Base-by-base conservation (phyloP, 2,329 filamentous ascomycete species). In the Sarocladium oryzae region DNA sequence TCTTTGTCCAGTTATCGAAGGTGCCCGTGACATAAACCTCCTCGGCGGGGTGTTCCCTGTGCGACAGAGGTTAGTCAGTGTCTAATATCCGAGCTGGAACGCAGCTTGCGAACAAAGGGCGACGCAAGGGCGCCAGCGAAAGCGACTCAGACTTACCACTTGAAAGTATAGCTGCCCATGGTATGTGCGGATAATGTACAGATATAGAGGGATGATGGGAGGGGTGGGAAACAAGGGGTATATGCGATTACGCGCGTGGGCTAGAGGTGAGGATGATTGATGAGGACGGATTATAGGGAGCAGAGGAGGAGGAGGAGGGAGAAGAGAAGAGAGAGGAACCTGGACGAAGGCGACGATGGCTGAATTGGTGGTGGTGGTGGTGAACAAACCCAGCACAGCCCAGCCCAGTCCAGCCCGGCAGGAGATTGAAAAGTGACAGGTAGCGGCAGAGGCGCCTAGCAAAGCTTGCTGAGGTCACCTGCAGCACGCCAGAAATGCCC, bases 1-100 rank as follows among this genome's bases (percentile, higher is more conserved):
- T 89, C 77, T 93, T 92, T 59, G 80, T 79, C 93, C 93, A 99
- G 73, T 89, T 80, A 72, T 97, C 92, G 66, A 97, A 97, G 56
- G 88, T 92, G 66, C 93, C 93, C 36, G 92, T 97, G 61, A 97
- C 93, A 70, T 86, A 92, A 68, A 97, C 92, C 66, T 95, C 87
- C 59, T 84, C 79, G 66, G 88, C 91, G 61, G 83, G 76, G 68
- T 93, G 85, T 65, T 86, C 82, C 92, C 92, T 96, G 71, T 59
- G 46, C 46, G 32, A 49, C 46, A 15, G 21, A 9, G 20, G 30
- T 36, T n/a, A 41, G 49, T 32, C n/a, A n/a, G n/a, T n/a, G n/a
- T n/a, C 23, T 30, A 8, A 18, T 30, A 13, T 7, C 28, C 28
- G 6, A 36, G 9, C 24, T 32, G 28, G 36, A 33, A 45, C 23